Evolutionary conservation across 2,329 filamentous ascomycete species (phyloP), one percentile per base, ranked within the genome.

Genomic region (Microthyrium microscopicum): DNA sequence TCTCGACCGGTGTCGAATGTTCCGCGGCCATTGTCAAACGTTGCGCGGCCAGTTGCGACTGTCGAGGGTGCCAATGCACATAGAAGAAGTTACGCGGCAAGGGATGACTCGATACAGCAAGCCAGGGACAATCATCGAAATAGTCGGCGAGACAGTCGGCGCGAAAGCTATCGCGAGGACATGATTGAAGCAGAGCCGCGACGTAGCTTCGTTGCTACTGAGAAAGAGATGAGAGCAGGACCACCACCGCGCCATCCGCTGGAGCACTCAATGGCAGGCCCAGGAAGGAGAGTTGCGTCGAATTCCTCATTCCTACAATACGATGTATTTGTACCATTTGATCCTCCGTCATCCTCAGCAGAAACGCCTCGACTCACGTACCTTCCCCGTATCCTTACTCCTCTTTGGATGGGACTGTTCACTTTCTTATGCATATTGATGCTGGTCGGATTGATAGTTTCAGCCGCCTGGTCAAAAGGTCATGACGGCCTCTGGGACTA

Each of bases 391-490:
- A 72, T 81, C 5, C 57, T 95, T 40, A 73, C 79, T 30, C 66
- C 74, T 2, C 54, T 66, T 29, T 74, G 73, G 11, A 65, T 92
- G 42, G 53, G 66, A 3, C 45, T 66, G 18, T 60, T 81, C 39
- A 66, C 73, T 39, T 48, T 68, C 1, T 48, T 79, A 34, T 77
- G 75, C 48, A 43, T 78, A 3, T 53, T 77, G 21, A 84, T 91
- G 71, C 66, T 79, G 29, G 69, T 66, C 1, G 78, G 65, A 5
- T 64, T 93, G 32, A 64, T 82, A 18, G 76, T 85, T 49, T 73
- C 70, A 41, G 80, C 78, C 37, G 57, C 78, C 22, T 83, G 71
- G 56, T 81, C 78, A 13, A 54, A 62, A 24, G 51, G 56, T 4
- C 63, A 75, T 41, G 53, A 63, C 7, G 82, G 82, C 1, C 57